Percentiles rank a stretch among this genome's conserved stretches.
Conservation (phyloP, 2,329 filamentous ascomycete species). For the Pseudocercospora vitis region DNA sequence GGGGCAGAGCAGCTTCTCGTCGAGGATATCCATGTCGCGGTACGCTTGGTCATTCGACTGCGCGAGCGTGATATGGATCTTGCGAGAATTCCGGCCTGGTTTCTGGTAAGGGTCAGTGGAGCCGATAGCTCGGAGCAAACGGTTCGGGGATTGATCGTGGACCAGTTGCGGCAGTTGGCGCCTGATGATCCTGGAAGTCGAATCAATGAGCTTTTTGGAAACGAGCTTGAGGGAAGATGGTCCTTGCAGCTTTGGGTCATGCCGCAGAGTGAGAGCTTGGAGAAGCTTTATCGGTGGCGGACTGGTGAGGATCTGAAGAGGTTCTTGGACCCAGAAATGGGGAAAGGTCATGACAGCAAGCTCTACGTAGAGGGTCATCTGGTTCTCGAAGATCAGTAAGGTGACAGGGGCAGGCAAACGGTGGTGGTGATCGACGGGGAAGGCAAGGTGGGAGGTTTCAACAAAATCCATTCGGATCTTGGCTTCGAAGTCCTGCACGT, state of each 20-base stretch:
- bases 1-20: neutral
- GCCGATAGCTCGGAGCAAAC: neutral
- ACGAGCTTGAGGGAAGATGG: neutral
- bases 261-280: neutral
- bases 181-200: neutral
- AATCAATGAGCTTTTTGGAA: neutral
- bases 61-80: neutral
- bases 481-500: too few species aligned
- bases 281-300: neutral
- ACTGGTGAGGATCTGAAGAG: neutral
- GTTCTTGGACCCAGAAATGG: neutral
- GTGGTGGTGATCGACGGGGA: too few species aligned
- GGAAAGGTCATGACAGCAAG: neutral
- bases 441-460: too few species aligned
- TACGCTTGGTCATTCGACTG: neutral
- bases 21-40: neutral
- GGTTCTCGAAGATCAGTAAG: too few species aligned
- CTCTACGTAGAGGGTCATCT: conserved; percentile 3
- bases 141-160: neutral
- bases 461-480: too few species aligned
- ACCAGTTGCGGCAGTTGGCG: neutral
- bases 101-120: neutral
- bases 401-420: too few species aligned
- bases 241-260: neutral
- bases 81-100: neutral